Evolutionary conservation across 2,329 filamentous ascomycete genomes (phyloP).

Genomic region (Botrytis hyacinthi): DNA sequence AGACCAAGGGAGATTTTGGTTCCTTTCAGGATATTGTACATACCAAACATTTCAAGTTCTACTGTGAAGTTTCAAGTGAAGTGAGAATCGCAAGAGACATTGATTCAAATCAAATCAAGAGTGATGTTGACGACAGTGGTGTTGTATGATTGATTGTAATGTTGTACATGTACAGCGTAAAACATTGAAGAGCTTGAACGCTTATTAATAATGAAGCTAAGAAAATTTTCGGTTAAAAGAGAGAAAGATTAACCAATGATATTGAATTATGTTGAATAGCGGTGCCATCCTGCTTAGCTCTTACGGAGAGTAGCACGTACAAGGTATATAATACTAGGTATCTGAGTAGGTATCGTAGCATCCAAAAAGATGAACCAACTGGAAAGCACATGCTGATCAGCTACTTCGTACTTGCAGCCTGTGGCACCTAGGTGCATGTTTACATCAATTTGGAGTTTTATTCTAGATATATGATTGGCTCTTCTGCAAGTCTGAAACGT

Average conservation of each 20-base stretch:
- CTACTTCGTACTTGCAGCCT: not conserved
- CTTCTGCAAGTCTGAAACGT: slow-evolving; percentile 11
- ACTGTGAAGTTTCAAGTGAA: slow-evolving; percentile 2
- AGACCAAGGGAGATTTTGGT: not conserved
- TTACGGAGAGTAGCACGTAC: not conserved
- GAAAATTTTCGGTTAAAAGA: slow-evolving; percentile 1
- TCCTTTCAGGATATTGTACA: not conserved
- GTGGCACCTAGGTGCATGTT: not conserved
- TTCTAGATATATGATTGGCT: not conserved
- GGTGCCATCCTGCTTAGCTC: not conserved
- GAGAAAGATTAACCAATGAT: not conserved
- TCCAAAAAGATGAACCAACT: not conserved
- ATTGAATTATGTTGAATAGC: not conserved
- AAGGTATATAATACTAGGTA: not conserved
- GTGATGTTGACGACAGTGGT: not conserved
- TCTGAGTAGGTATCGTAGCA: not conserved
- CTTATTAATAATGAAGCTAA: not conserved
- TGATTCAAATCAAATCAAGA: not conserved
- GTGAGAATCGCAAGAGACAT: not conserved
- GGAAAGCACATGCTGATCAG: slow-evolving; percentile 12
- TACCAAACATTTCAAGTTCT: slow-evolving; percentile 17
- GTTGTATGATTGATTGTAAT: not conserved
- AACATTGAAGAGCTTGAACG: not conserved
- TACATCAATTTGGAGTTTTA: not conserved
- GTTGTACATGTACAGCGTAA: not conserved